Evolutionary conservation across 176 grass and related monocot species (phyloP), one percentile per base, ranked within the genome.

Genomic region (Carex pumila): DNA sequence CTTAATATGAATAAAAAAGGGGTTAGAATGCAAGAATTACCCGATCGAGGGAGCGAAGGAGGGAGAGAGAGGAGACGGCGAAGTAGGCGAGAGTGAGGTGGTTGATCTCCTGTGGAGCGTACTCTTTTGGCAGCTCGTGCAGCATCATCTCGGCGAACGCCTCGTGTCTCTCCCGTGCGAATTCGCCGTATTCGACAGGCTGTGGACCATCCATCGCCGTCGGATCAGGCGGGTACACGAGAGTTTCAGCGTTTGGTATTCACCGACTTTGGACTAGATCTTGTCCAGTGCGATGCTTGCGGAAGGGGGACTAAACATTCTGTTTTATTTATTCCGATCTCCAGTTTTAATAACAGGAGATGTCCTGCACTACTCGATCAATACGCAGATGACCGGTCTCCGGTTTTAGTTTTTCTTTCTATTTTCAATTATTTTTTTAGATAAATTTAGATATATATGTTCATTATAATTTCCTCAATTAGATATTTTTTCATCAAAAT

Each of bases 61-160:
- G 68, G 54, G 89, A 86, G 58, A 98, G 91, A 45, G 89, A 85
- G 69, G 86, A 90, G 80, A 98, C 66, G 47, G 86, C 86, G 88
- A 98, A 98, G 89, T 98, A 95, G 61, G 86, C 89, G 75, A 98
- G 93, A 53, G 96, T 98, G 86, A 98, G 79, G 80, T 82, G 96
- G 80, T 88, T 95, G 83, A 89, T 88, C 91, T 98, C 96, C 85
- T 98, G 91, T 22, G 75, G 2, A 9, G 88, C 89, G 89, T 90
- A 98, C 8, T 88, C 36, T 32, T 0, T 11, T 3, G 96, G 93
- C 56, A 98, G 85, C 82, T 86, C 79, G 3, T 43, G 73, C 1
- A 88, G 25, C 70, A 93, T 88, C 18, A 67, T 57, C 30, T 91
- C 85, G 37, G 91, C 57, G 79, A 64, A 93, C 8, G 70, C 67